Evolutionary conservation across 495 filamentous ascomycete species (phyloP).

Genomic region (Daldinia grandis): DNA sequence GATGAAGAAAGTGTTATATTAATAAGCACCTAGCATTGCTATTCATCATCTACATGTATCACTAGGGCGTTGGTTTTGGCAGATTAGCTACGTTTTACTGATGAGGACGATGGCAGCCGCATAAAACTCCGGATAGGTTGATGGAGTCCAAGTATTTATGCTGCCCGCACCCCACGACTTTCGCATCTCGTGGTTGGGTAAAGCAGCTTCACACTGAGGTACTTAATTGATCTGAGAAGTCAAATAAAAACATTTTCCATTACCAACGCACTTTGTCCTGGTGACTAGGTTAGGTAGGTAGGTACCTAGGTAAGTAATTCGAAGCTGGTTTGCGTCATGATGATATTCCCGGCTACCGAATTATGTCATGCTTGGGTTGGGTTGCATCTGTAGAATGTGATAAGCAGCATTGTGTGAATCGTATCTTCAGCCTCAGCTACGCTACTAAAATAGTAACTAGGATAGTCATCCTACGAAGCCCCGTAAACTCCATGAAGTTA

Average conservation of each 20-base stretch:
- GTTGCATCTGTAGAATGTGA: not conserved
- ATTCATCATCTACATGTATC: conserved; percentile 7
- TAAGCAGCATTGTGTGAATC: not conserved
- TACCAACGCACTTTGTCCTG: not conserved
- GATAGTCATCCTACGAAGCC: conserved; percentile 1
- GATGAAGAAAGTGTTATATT: conserved; percentile 25
- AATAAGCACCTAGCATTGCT: not conserved
- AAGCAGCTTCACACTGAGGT: not conserved
- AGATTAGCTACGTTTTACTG: conserved; percentile 11
- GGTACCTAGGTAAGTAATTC: too few relatives aligned
- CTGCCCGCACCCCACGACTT: not conserved
- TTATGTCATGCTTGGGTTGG: not conserved
- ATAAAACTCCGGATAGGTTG: conserved; percentile 5
- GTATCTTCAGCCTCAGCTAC: not conserved
- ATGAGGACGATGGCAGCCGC: conserved; percentile 2
- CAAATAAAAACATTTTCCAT: conserved; percentile 3
- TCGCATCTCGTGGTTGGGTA: not conserved
- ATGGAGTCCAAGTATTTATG: not conserved
- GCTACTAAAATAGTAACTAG: not conserved
- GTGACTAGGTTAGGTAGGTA: too few relatives aligned
- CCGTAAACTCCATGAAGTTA: conserved; percentile 4
- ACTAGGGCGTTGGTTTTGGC: conserved; percentile 24
- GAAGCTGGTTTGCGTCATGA: not conserved
- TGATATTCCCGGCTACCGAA: not conserved
- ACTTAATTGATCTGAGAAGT: conserved; percentile 12